These are phyloP conservation scores for Microbotryum intermedium DNA, from an alignment of 1,284 basidiomycete genomes.

Conservation along the genomic window DNA sequence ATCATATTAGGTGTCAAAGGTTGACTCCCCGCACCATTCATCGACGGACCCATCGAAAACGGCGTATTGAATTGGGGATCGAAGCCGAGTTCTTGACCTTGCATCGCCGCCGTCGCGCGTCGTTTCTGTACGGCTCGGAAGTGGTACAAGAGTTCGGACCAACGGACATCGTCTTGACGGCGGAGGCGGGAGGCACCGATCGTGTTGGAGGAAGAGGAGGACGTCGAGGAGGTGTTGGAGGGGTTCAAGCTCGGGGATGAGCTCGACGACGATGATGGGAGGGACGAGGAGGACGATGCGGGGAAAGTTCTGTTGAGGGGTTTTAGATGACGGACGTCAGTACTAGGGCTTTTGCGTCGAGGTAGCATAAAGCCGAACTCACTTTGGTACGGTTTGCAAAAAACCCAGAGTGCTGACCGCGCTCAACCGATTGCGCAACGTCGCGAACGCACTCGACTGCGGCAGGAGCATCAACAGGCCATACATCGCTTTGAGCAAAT, in stretches of 20 bases:
- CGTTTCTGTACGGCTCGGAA: constrained; percentile 30
- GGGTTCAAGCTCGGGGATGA: constrained; percentile 7
- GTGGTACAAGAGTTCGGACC: constrained; percentile 78
- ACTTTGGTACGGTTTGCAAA: constrained; percentile 76
- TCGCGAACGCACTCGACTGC: constrained; percentile 93
- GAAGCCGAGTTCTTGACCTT: too few species aligned
- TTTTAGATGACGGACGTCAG: background rate
- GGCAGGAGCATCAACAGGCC: constrained; percentile 95
- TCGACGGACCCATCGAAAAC: too few species aligned
- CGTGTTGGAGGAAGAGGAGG: constrained; percentile 44
- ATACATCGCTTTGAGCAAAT: constrained; percentile 95
- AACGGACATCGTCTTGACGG: constrained; percentile 60
- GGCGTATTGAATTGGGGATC: too few species aligned
- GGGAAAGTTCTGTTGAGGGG: too few species aligned
- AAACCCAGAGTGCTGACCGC: constrained; percentile 93
- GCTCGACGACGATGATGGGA: constrained; percentile 9
- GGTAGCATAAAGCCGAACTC: constrained; percentile 32
- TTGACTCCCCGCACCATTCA: background rate
- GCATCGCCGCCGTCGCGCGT: constrained; percentile 3
- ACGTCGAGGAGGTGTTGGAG: constrained; percentile 39
- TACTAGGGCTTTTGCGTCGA: background rate
- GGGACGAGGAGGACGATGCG: too few species aligned
- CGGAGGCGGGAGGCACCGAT: constrained; percentile 1
- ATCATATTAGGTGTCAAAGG: background rate
- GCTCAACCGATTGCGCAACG: constrained; percentile 83